Evolutionary conservation across 2,329 filamentous ascomycete species (phyloP).

Genomic region (Aspergillus eucalypticola): DNA sequence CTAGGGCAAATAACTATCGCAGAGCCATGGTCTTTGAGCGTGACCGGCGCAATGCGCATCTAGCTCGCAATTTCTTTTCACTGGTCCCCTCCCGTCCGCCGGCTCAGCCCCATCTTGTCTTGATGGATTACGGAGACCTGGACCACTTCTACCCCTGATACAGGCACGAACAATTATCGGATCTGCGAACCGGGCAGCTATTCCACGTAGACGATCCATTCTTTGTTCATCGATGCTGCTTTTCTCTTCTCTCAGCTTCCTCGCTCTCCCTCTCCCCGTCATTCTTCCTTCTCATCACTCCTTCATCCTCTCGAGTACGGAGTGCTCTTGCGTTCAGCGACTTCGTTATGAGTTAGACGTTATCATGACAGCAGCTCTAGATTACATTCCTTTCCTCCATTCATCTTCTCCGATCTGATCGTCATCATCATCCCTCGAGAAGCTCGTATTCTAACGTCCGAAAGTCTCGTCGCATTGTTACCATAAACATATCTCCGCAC

Average conservation of each 20-base stretch:
- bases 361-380: slow-evolving; percentile 12
- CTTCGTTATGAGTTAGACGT: slow-evolving; percentile 2
- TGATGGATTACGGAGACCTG: slow-evolving; percentile 16
- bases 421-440: neutral
- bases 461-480: neutral
- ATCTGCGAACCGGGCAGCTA: slow-evolving; percentile 19
- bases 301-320: slow-evolving; percentile 1
- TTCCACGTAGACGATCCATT: slow-evolving; percentile 8
- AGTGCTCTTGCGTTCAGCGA: neutral
- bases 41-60: neutral
- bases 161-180: slow-evolving; percentile 20
- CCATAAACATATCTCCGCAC: neutral
- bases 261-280: neutral
- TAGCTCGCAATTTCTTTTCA: neutral
- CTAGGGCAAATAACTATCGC: neutral
- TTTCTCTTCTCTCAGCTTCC: neutral
- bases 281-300: slow-evolving; percentile 2
- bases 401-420: neutral
- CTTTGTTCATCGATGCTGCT: neutral
- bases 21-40: neutral
- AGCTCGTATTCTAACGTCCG: neutral
- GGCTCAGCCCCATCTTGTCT: slow-evolving; percentile 15
- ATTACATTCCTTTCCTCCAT: neutral
- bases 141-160: slow-evolving; percentile 18
- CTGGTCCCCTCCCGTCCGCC: slow-evolving; percentile 8